Conservation (phyloP, 345 rosid species). For the Gynandropsis gynandra region DNA sequence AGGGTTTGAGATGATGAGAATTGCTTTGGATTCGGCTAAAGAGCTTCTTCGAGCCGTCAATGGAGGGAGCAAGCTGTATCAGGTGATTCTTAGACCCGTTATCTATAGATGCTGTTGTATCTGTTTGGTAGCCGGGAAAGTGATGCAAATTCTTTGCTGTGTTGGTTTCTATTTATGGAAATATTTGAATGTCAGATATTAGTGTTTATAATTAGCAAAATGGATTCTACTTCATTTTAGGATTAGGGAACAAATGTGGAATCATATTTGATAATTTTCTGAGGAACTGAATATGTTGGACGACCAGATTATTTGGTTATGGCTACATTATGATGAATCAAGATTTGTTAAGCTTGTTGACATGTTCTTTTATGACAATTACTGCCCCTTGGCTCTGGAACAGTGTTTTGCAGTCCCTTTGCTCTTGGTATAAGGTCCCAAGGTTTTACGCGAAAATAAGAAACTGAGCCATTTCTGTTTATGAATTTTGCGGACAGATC, state of each 20-base stretch:
- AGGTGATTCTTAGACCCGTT: constrained; percentile 35
- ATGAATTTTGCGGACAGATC: constrained; percentile 37
- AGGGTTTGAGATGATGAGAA: constrained; percentile 45
- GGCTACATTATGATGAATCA: no score
- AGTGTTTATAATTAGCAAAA: not conserved
- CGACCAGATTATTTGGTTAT: no score
- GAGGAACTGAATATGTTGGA: no score
- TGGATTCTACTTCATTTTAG: no score
- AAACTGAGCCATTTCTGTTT: constrained; percentile 10
- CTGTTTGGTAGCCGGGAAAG: constrained; percentile 24
- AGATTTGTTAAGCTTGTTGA: no score
- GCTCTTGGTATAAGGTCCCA: not conserved
- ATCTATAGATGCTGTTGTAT: not conserved
- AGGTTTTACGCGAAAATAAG: not conserved
- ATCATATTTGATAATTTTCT: no score
- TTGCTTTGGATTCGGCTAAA: constrained; percentile 56
- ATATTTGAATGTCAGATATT: constrained; percentile 7
- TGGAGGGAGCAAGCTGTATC: constrained; percentile 76
- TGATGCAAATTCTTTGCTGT: not conserved
- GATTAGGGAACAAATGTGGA: no score
- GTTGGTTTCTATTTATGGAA: constrained; percentile 15
- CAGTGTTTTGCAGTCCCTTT: constrained; percentile 3
- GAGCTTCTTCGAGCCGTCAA: constrained; percentile 51
- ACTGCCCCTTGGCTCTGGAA: not conserved
- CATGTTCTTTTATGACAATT: no score